Evolutionary conservation across 768 basidiomycete species (phyloP).

Genomic region (Suillus occidentalis): DNA sequence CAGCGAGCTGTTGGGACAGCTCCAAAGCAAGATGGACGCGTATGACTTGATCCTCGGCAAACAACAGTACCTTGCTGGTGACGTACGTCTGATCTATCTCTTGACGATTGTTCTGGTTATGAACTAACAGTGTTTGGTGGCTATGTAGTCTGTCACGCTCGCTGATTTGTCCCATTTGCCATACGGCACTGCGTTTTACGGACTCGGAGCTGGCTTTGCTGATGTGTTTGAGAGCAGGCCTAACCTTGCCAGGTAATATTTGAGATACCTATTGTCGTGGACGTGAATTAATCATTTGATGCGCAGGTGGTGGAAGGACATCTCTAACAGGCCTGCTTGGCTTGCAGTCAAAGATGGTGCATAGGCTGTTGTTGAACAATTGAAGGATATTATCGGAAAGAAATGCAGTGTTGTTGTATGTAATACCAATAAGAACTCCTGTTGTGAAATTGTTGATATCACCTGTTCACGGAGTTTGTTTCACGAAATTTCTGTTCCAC

Average conservation of each 20-base stretch:
- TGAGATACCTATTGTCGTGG: no score
- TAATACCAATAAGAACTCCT: not conserved
- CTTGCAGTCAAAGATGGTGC: conserved; percentile 40
- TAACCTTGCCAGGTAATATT: conserved; percentile 43
- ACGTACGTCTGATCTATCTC: conserved; percentile 37
- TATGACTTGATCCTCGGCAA: conserved; percentile 57
- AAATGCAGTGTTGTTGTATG: not conserved
- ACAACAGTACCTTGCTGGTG: conserved; percentile 55
- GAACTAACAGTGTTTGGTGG: no score
- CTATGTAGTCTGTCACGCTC: conserved; percentile 43
- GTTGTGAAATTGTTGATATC: no score
- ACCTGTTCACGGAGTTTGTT: no score
- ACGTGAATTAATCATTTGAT: not conserved
- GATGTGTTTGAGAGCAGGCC: conserved; percentile 36
- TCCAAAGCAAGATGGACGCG: conserved; percentile 42
- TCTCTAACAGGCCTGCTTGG: conserved; percentile 47
- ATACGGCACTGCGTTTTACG: conserved; percentile 34
- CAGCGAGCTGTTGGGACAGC: conserved; percentile 10
- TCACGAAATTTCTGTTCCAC: no score
- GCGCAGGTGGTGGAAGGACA: conserved; percentile 53
- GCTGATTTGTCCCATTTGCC: conserved; percentile 62
- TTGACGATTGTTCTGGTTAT: no score
- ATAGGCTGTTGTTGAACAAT: not conserved
- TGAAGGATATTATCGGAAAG: not conserved
- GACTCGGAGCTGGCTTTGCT: conserved; percentile 20